Evolutionary conservation across 345 rosid genomes (phyloP).

Genomic region (Bruguiera sexangula): DNA sequence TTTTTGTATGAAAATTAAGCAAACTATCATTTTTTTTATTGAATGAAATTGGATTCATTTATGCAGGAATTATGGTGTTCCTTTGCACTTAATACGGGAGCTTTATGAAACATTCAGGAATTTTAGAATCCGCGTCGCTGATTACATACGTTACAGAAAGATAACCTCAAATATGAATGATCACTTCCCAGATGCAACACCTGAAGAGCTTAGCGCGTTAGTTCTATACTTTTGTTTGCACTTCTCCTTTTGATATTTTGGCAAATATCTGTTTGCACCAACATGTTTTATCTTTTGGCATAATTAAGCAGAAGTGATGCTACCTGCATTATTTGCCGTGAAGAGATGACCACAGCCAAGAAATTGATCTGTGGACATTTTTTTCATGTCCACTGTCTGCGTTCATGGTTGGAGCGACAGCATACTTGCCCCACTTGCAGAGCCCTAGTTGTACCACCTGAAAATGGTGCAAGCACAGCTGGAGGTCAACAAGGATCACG

Average conservation of each 20-base stretch:
- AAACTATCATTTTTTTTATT: too few species aligned
- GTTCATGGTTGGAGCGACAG: conserved; percentile 97
- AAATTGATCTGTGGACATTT: conserved; percentile 92
- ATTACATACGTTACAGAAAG: conserved; percentile 85
- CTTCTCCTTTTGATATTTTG: neutral
- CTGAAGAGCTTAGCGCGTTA: conserved; percentile 83
- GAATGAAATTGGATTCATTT: conserved; percentile 16
- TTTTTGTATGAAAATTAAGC: too few species aligned
- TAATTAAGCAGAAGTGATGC: conserved; percentile 74
- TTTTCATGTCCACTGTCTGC: conserved; percentile 93
- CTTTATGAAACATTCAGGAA: conserved; percentile 96
- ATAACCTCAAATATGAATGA: conserved; percentile 98
- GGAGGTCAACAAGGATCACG: conserved; percentile 58
- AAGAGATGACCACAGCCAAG: conserved; percentile 95
- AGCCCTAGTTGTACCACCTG: conserved; percentile 83
- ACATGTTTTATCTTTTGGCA: conserved; percentile 20
- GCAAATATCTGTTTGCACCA: conserved; percentile 4
- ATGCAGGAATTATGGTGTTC: conserved; percentile 85
- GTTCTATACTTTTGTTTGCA: conserved; percentile 24
- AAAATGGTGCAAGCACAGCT: conserved; percentile 51
- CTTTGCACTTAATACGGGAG: conserved; percentile 89
- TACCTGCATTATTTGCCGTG: conserved; percentile 95
- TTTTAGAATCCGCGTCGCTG: conserved; percentile 85
- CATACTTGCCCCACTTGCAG: conserved; percentile 98
- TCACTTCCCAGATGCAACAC: conserved; percentile 86